These are phyloP conservation scores for Rhodotorula kratochvilovae DNA, from an alignment of 768 basidiomycete species.

Conservation along the genomic window DNA sequence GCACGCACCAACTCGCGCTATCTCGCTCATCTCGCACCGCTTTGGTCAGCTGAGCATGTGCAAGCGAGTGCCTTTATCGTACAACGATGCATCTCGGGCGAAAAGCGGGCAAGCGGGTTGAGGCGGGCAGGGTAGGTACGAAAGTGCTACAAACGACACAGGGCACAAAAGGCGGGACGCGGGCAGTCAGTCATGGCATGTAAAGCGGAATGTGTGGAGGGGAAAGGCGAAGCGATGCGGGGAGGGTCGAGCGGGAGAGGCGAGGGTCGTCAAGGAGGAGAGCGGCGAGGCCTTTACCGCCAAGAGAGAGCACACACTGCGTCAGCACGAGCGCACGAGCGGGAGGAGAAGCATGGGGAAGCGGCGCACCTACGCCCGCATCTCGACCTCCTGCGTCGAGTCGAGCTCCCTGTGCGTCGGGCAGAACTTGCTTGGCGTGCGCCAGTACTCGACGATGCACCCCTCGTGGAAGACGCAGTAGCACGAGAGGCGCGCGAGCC, in stretches of 20 bases:
- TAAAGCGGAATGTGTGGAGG: not conserved
- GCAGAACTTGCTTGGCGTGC: conserved; percentile 15
- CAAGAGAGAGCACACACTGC: no score
- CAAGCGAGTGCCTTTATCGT: no score
- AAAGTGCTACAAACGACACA: not conserved
- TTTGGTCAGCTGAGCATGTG: no score
- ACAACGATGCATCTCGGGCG: no score
- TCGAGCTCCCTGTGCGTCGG: conserved; percentile 27
- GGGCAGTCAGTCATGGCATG: not conserved
- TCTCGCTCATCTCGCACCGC: no score
- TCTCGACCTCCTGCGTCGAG: conserved; percentile 3
- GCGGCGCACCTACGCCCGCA: not conserved
- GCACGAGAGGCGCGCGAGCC: conserved; percentile 23
- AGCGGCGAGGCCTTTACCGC: no score
- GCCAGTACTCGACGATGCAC: conserved; percentile 25
- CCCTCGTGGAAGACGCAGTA: conserved; percentile 26
- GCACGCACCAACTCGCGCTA: no score
- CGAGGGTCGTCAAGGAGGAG: no score
- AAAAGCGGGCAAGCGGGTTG: no score
- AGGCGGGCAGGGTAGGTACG: not conserved
- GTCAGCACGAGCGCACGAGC: no score
- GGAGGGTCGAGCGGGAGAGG: no score
- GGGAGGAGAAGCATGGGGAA: no score
- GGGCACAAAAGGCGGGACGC: not conserved
- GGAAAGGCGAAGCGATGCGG: not conserved